Evolutionary conservation across 768 basidiomycete genomes (phyloP).

Genomic region (Cystobasidiopsis lactophilus): DNA sequence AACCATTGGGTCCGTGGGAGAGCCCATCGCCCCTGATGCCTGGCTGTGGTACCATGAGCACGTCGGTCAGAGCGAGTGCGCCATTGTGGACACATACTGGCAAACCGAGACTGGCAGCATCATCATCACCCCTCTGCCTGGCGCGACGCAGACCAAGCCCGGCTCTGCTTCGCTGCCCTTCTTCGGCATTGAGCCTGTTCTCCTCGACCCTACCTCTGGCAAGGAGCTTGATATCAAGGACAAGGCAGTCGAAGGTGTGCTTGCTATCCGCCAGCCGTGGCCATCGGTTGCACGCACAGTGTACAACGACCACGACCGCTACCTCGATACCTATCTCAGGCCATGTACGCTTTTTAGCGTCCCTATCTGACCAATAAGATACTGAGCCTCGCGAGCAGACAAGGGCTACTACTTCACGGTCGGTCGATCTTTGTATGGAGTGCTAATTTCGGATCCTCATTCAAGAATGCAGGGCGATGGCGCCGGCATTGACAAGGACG

Average conservation of each 20-base stretch:
- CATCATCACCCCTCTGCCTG: constrained; percentile 83
- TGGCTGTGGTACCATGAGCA: constrained; percentile 99
- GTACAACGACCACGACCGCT: constrained; percentile 74
- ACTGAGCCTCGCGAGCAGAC: constrained; percentile 33
- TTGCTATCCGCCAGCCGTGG: constrained; percentile 72
- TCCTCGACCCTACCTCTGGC: constrained; percentile 67
- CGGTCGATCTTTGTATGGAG: no score
- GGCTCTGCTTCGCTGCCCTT: constrained; percentile 94
- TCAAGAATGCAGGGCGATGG: no score
- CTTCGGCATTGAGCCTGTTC: constrained; percentile 75
- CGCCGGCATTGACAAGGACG: constrained; percentile 76
- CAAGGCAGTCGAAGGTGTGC: constrained; percentile 69
- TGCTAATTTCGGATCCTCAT: no score
- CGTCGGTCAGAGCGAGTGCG: constrained; percentile 67
- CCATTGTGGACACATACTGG: constrained; percentile 34
- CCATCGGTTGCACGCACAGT: constrained; percentile 85
- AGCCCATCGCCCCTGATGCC: constrained; percentile 97
- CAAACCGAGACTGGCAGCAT: constrained; percentile 98
- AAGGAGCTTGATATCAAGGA: constrained; percentile 37
- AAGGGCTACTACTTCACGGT: constrained; percentile 86
- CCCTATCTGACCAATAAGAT: no score
- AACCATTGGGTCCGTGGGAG: constrained; percentile 79
- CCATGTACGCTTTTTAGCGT: constrained; percentile 21
- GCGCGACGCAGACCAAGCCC: constrained; percentile 85
- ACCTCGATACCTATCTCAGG: constrained; percentile 54